Percentiles rank a stretch among this genome's conserved stretches.
Evolutionary conservation across 2,329 filamentous ascomycete species (phyloP).

Genomic region (Sporothrix schenckii): DNA sequence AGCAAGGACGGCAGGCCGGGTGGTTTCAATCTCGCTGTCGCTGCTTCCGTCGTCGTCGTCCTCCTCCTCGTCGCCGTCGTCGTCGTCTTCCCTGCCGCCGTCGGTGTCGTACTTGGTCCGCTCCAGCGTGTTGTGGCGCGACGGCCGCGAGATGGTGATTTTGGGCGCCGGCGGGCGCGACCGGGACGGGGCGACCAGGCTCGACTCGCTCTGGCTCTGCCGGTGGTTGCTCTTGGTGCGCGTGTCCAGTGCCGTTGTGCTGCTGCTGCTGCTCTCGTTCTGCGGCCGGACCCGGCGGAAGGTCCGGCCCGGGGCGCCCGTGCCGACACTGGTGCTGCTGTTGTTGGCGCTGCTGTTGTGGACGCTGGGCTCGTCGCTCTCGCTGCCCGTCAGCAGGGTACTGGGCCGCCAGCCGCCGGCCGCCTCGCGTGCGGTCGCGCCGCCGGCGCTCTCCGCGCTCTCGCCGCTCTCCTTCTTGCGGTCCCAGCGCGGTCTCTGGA

Average conservation of each 20-base stretch:
- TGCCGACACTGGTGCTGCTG: background rate
- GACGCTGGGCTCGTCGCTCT: background rate
- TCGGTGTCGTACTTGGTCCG: background rate
- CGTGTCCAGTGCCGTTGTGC: too few relatives aligned
- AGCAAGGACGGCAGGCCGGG: too few relatives aligned
- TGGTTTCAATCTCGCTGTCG: background rate
- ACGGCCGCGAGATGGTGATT: slow-evolving; percentile 12
- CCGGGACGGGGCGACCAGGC: background rate
- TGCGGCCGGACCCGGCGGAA: too few relatives aligned
- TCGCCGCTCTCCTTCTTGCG: background rate
- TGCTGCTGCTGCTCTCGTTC: too few relatives aligned
- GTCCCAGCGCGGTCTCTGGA: background rate
- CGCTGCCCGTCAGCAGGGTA: background rate
- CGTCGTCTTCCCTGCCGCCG: background rate
- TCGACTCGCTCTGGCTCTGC: slow-evolving; percentile 26
- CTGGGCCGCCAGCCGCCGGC: background rate
- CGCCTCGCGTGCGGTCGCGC: background rate
- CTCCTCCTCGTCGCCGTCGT: background rate
- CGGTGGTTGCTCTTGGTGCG: slow-evolving; percentile 3
- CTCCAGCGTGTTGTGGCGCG: background rate
- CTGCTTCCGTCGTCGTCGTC: background rate
- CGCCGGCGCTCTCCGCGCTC: slow-evolving; percentile 1
- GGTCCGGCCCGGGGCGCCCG: too few relatives aligned
- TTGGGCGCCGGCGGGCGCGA: background rate
- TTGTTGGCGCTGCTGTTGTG: background rate